Evolutionary conservation across 2,329 filamentous ascomycete genomes (phyloP).

Genomic region (Dothidotthia symphoricarpi): DNA sequence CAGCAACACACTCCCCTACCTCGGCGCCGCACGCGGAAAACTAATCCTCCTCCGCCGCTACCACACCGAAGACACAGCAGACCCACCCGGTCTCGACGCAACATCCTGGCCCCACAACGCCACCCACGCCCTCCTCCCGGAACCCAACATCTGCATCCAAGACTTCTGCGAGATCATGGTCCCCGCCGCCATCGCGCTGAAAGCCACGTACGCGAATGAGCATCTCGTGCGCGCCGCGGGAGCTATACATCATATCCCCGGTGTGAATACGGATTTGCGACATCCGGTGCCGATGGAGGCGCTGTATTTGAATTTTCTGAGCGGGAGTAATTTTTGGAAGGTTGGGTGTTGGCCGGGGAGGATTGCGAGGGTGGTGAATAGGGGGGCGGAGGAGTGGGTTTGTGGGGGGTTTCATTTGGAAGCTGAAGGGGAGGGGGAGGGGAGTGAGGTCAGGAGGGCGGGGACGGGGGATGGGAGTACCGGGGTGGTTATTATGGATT

Average conservation of each 20-base stretch:
- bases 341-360: conserved; percentile 88
- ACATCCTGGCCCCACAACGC: conserved; percentile 84
- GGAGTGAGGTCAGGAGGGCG: conserved; percentile 50
- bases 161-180: conserved; percentile 90
- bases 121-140: conserved; percentile 69
- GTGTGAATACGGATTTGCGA: conserved; percentile 39
- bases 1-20: conserved; percentile 66
- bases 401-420: conserved; percentile 52
- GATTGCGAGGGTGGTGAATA: conserved; percentile 85
- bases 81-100: conserved; percentile 58
- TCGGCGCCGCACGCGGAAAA: conserved; percentile 77
- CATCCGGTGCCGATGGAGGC: conserved; percentile 54
- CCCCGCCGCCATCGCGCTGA: conserved; percentile 72
- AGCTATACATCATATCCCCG: conserved; percentile 40
- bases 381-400: conserved; percentile 62
- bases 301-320: conserved; percentile 87
- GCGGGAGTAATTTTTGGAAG: conserved; percentile 92
- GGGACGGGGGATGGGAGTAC: conserved; percentile 63
- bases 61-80: conserved; percentile 43
- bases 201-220: conserved; percentile 69
- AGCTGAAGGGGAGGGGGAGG: conserved; percentile 16
- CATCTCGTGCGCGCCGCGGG: conserved; percentile 70
- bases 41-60: conserved; percentile 85
- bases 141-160: conserved; percentile 71
- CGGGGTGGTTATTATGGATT: conserved; percentile 89